Conservation (phyloP, 2,329 filamentous ascomycete species). For the Fusarium falciforme region DNA sequence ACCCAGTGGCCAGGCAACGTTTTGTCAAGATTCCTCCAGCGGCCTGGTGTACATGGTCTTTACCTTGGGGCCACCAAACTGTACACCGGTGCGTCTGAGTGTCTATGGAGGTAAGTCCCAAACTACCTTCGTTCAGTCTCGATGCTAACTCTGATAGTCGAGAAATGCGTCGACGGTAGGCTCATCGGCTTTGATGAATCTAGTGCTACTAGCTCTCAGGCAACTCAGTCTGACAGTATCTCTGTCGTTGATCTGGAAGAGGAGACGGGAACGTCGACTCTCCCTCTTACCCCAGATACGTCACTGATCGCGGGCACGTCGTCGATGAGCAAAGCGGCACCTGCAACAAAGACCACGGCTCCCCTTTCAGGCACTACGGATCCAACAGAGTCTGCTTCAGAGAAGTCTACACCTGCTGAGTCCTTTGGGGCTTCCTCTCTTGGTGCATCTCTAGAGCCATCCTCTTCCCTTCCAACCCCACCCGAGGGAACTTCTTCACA, state of each 20-base stretch:
- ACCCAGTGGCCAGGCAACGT: background rate
- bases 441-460: background rate
- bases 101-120: background rate
- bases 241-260: background rate
- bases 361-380: background rate
- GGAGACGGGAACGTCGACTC: background rate
- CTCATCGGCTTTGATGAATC: background rate
- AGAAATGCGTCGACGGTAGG: background rate
- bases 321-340: background rate
- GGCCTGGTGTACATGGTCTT: conserved; percentile 1
- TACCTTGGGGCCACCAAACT: background rate
- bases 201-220: background rate
- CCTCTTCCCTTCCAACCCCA: background rate
- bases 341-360: background rate
- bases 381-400: background rate
- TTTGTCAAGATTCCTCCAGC: background rate
- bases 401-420: background rate
- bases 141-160: background rate
- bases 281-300: background rate
- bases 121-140: background rate
- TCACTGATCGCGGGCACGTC: background rate
- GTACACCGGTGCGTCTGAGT: background rate
- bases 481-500: background rate
- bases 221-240: background rate
- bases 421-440: background rate